A percentile compares a stretch with the other conserved stretches of the same genome.
phyloP scores from a whole-genome alignment of 352 stramenopile species.

The Globisporangium orthogonon region DNA sequence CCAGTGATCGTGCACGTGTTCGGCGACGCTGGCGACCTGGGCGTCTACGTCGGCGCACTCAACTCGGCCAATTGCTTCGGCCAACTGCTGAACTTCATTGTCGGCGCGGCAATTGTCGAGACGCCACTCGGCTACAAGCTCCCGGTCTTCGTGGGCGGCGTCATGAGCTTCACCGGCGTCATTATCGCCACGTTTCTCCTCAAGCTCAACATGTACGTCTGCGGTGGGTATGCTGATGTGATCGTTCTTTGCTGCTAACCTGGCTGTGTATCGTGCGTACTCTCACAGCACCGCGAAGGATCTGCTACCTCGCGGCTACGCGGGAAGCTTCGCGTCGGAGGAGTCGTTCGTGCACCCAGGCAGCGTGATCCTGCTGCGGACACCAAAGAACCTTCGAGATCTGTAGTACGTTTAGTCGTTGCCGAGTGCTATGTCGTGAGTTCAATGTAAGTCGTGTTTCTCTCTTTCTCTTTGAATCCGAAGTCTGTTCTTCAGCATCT shows the following conservation, averaged over 20 bases:
- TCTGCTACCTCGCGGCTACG: background rate
- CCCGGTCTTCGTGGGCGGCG: background rate
- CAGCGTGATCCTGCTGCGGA: background rate
- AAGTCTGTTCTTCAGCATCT: no score
- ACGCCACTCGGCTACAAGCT: conserved; percentile 8
- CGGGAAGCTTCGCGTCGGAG: background rate
- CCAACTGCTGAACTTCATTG: no score
- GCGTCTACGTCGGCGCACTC: no score
- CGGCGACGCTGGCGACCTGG: conserved; percentile 2
- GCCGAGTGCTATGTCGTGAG: background rate
- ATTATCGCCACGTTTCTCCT: no score
- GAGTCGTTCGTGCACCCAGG: conserved; percentile 1
- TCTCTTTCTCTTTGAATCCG: no score
- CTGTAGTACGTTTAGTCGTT: background rate
- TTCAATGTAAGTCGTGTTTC: background rate
- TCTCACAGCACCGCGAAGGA: background rate
- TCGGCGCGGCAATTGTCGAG: no score
- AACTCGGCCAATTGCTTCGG: no score
- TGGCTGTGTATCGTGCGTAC: background rate
- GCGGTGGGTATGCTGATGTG: no score
- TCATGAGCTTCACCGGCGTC: no score
- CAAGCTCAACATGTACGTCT: no score
- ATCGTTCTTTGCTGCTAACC: background rate
- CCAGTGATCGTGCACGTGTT: conserved; percentile 24
- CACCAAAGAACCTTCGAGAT: background rate